A percentile compares a stretch with the other conserved stretches of the same genome.
phyloP scores from a whole-genome alignment of 371 early-diverging fungal species.

The Syncephalastrum racemosum region DNA sequence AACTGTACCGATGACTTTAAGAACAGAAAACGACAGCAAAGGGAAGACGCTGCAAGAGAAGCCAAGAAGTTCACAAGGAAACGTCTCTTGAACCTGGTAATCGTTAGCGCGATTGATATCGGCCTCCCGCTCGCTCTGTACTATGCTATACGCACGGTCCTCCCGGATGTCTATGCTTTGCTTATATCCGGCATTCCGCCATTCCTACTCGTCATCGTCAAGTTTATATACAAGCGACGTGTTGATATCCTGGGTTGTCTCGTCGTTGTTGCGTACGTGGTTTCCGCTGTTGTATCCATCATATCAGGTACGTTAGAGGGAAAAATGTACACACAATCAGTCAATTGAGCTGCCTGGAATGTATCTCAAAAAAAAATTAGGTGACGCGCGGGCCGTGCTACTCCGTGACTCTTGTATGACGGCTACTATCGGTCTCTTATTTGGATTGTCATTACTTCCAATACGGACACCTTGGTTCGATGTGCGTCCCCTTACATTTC shows the following conservation, averaged over 20 bases:
- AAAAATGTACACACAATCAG: too few species aligned
- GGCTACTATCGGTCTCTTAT: constrained; percentile 34
- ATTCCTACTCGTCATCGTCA: constrained; percentile 27
- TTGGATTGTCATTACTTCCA: constrained; percentile 45
- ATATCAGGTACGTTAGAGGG: constrained; percentile 25
- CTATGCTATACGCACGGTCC: constrained; percentile 31
- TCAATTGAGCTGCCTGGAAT: too few species aligned
- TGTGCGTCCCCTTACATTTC: constrained; percentile 30
- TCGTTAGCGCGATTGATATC: constrained; percentile 28
- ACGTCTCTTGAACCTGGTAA: neutral
- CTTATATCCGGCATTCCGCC: constrained; percentile 56
- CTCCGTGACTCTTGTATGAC: constrained; percentile 47
- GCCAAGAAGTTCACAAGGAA: too few species aligned
- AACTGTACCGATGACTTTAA: too few species aligned
- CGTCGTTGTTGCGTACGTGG: constrained; percentile 33
- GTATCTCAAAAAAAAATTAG: neutral
- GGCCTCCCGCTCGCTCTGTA: constrained; percentile 39
- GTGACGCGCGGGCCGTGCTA: constrained; percentile 39
- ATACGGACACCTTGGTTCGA: constrained; percentile 30
- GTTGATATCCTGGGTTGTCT: constrained; percentile 42
- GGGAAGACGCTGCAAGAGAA: too few species aligned
- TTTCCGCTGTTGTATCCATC: constrained; percentile 44
- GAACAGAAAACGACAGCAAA: too few species aligned
- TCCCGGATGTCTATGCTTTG: constrained; percentile 33
- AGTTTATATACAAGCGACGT: constrained; percentile 18